These are phyloP conservation scores for Talaromyces amestolkiae DNA, from an alignment of 2,329 filamentous ascomycete genomes.

Conservation along the genomic window DNA sequence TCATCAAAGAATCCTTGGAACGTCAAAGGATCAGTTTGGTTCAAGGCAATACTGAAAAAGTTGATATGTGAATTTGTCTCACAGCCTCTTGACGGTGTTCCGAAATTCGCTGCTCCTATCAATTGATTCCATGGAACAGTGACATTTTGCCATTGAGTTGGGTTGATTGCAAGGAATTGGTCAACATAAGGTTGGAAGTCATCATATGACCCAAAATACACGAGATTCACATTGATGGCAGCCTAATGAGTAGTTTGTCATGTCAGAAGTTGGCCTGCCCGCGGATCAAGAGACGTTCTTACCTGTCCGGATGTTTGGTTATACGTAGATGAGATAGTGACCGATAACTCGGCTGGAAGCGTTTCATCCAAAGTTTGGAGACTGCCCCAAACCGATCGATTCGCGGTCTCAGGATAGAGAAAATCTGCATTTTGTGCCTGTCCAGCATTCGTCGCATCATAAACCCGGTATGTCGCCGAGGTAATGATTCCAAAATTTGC, in stretches of 20 bases:
- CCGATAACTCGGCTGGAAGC: slow-evolving; percentile 7
- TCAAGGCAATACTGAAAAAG: slow-evolving; percentile 11
- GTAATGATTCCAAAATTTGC: slow-evolving; percentile 41
- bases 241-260: not conserved
- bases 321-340: slow-evolving; percentile 7
- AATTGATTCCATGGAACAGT: slow-evolving; percentile 13
- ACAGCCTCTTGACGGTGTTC: not conserved
- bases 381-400: slow-evolving; percentile 14
- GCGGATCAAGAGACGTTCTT: not conserved
- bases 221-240: slow-evolving; percentile 13
- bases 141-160: slow-evolving; percentile 11
- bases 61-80: slow-evolving; percentile 12
- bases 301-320: slow-evolving; percentile 13
- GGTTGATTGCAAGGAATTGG: slow-evolving; percentile 5
- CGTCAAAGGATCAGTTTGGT: slow-evolving; percentile 6
- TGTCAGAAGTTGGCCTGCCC: not conserved
- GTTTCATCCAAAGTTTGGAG: slow-evolving; percentile 15
- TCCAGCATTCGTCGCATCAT: slow-evolving; percentile 23
- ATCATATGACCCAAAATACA: slow-evolving; percentile 11
- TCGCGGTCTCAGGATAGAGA: slow-evolving; percentile 17
- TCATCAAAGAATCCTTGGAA: slow-evolving; percentile 17
- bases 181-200: slow-evolving; percentile 8
- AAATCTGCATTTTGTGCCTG: slow-evolving; percentile 23
- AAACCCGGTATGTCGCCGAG: slow-evolving; percentile 33
- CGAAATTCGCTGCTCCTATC: slow-evolving; percentile 1